Percentiles rank a stretch among this genome's conserved stretches.
Conservation (phyloP, 1,139 yeast species). For the Debaryomyces sp. region DNA sequence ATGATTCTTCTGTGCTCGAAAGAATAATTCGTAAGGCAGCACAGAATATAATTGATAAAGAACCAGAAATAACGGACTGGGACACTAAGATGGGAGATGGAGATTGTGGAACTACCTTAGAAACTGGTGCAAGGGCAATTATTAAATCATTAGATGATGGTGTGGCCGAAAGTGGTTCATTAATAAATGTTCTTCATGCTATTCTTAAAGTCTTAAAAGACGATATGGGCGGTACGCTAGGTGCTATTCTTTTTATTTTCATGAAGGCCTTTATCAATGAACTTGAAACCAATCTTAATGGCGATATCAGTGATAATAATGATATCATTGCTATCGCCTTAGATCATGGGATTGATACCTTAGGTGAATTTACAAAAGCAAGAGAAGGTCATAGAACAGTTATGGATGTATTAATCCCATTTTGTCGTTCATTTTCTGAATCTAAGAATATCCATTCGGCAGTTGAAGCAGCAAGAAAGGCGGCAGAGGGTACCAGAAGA, state of each 20-base stretch:
- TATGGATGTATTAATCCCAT: constrained; percentile 57
- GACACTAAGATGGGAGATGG: constrained; percentile 89
- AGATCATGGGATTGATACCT: constrained; percentile 32
- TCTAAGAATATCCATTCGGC: constrained; percentile 30
- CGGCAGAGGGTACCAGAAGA: constrained; percentile 46
- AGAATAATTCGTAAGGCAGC: constrained; percentile 38
- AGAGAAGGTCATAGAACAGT: constrained; percentile 54
- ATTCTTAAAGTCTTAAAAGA: constrained; percentile 43
- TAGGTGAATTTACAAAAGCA: constrained; percentile 48
- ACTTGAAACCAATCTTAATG: constrained; percentile 23
- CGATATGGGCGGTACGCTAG: constrained; percentile 59
- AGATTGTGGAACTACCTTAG: constrained; percentile 83
- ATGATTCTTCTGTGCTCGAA: constrained; percentile 34
- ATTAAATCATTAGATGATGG: constrained; percentile 30
- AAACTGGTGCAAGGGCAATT: constrained; percentile 45
- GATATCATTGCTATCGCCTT: constrained; percentile 33
- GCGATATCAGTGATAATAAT: constrained; percentile 14
- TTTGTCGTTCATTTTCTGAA: constrained; percentile 31
- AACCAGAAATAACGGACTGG: constrained; percentile 71
- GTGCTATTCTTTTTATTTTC: constrained; percentile 51
- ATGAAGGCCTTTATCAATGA: constrained; percentile 44
- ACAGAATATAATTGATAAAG: constrained; percentile 49
- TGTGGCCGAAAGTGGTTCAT: constrained; percentile 19
- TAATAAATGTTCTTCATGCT: constrained; percentile 36
- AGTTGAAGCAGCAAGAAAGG: constrained; percentile 34